phyloP scores from a whole-genome alignment of 306 rosid species.

The Trifolium pratense region DNA sequence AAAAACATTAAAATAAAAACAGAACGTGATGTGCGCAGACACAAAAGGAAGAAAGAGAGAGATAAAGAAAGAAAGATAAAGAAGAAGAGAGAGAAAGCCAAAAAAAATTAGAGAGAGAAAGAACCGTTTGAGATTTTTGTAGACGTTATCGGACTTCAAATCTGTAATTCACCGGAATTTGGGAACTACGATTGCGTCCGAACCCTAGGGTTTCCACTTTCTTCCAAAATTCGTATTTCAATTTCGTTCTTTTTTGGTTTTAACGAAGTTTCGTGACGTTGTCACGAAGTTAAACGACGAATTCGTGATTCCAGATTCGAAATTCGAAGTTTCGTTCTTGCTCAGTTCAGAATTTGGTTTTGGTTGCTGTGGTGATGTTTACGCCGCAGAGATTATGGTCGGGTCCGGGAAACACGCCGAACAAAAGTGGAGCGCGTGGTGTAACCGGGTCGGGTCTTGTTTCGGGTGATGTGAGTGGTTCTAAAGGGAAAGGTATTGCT shows the following conservation, averaged over 20 bases:
- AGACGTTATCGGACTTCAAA: conserved; percentile 94
- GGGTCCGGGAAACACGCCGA: conserved; percentile 70
- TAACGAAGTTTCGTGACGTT: conserved; percentile 24
- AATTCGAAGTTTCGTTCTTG: conserved; percentile 40
- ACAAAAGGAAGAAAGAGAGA: conserved; percentile 37
- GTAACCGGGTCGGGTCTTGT: conserved; percentile 60
- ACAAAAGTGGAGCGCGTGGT: conserved; percentile 54
- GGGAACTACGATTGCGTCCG: conserved; percentile 81
- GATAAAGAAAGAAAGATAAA: neutral
- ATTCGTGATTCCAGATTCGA: conserved; percentile 16
- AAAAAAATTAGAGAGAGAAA: conserved; percentile 1
- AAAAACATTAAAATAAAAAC: conserved; percentile 23
- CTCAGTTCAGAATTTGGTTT: conserved; percentile 27
- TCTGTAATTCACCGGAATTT: conserved; percentile 78
- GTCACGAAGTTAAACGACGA: conserved; percentile 21
- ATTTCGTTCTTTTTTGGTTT: neutral
- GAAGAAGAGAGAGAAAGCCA: neutral
- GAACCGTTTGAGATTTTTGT: conserved; percentile 54
- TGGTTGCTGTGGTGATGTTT: conserved; percentile 50
- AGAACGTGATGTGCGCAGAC: conserved; percentile 60
- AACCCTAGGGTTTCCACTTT: conserved; percentile 42
- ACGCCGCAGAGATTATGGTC: conserved; percentile 79
- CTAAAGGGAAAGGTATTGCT: conserved; percentile 62
- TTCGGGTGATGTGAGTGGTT: conserved; percentile 48
- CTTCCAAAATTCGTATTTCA: neutral